These are phyloP conservation scores for Phlebiopsis gigantea DNA, from an alignment of 768 basidiomycete species.

Conservation along the genomic window DNA sequence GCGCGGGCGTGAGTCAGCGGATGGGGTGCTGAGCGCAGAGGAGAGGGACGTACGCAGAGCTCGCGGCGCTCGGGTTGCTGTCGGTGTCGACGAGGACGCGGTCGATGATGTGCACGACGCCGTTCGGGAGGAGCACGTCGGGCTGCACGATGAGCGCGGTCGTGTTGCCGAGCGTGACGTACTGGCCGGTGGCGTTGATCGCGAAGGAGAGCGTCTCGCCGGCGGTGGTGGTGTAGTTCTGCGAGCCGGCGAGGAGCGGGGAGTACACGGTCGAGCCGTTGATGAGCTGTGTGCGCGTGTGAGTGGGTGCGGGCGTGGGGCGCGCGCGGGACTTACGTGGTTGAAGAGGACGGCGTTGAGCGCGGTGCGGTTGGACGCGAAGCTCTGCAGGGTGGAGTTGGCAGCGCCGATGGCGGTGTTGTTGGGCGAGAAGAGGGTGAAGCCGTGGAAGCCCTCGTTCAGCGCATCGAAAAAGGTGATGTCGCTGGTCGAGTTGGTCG, in stretches of 20 bases:
- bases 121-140: constrained; percentile 60
- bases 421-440: constrained; percentile 66
- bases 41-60: constrained; percentile 37
- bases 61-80: constrained; percentile 38
- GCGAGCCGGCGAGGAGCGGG: constrained; percentile 32
- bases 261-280: constrained; percentile 70
- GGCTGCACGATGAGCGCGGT: constrained; percentile 49
- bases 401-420: constrained; percentile 42
- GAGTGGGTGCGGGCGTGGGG: neutral
- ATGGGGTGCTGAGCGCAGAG: neutral
- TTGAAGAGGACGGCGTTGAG: constrained; percentile 45
- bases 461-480: constrained; percentile 32
- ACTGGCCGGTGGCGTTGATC: constrained; percentile 53
- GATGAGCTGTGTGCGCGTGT: constrained; percentile 38
- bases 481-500: constrained; percentile 30
- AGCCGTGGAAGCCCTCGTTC: constrained; percentile 36
- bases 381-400: constrained; percentile 26
- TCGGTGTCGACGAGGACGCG: constrained; percentile 44
- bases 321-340: constrained; percentile 44
- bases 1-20: constrained; percentile 18
- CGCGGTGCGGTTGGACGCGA: constrained; percentile 41
- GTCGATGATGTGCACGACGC: constrained; percentile 63
- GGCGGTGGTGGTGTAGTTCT: constrained; percentile 39
- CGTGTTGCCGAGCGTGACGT: constrained; percentile 41
- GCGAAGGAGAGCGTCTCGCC: constrained; percentile 50